Evolutionary conservation across 139 green algal genomes (phyloP).

Genomic region (Micractinium sp.): DNA sequence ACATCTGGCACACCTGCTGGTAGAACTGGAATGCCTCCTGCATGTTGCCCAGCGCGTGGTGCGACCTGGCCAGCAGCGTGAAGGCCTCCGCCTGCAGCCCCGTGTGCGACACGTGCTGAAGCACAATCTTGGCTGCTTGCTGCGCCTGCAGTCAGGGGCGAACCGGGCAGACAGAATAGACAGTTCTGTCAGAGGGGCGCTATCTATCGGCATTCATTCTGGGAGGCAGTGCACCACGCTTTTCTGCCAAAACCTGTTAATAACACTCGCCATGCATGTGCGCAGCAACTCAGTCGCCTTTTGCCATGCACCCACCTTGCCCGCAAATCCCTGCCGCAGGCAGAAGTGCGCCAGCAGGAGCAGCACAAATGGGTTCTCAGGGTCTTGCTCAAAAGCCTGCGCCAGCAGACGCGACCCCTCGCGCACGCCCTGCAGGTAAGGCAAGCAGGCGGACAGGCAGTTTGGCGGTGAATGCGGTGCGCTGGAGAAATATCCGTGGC

Average conservation of each 20-base stretch:
- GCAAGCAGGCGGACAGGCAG: background rate
- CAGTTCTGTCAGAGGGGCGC: too few relatives aligned
- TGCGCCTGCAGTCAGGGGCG: conserved; percentile 41
- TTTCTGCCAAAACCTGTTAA: too few relatives aligned
- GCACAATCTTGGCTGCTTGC: conserved; percentile 59
- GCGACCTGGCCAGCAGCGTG: conserved; percentile 62
- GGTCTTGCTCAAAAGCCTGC: conserved; percentile 77
- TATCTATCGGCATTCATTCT: too few relatives aligned
- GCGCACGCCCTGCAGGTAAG: conserved; percentile 60
- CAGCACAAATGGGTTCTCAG: conserved; percentile 63
- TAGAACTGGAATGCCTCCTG: conserved; percentile 44
- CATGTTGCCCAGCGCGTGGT: conserved; percentile 45
- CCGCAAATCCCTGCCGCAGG: conserved; percentile 64
- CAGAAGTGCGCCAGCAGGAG: conserved; percentile 76
- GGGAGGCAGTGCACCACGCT: too few relatives aligned
- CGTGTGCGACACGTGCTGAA: conserved; percentile 53
- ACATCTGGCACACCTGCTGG: conserved; percentile 33
- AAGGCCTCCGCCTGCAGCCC: conserved; percentile 55
- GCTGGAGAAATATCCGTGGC: too few relatives aligned
- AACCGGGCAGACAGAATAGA: too few relatives aligned
- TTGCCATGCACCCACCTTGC: conserved; percentile 30
- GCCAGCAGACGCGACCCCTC: conserved; percentile 76
- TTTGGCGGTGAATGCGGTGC: background rate
- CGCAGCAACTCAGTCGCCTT: background rate
- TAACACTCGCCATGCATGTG: too few relatives aligned